phyloP scores from a whole-genome alignment of 495 filamentous ascomycete genomes.

The Letharia columbiana region DNA sequence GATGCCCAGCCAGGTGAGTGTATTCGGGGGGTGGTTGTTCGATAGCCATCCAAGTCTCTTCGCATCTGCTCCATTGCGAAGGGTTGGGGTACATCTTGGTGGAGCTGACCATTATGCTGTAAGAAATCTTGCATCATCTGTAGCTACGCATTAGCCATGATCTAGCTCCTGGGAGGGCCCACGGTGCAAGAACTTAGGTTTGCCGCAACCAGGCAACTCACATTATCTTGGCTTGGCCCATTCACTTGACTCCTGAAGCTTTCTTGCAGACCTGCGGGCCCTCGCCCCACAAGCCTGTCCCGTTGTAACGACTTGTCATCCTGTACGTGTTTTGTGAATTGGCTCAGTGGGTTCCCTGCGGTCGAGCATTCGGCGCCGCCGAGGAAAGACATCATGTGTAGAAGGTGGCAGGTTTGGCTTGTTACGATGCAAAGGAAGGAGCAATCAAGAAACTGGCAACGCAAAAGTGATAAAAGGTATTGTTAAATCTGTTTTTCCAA shows the following conservation, averaged over 20 bases:
- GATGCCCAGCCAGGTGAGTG: slow-evolving; percentile 57
- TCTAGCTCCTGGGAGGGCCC: too few species aligned
- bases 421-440: background rate
- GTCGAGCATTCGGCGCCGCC: slow-evolving; percentile 96
- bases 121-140: slow-evolving; percentile 93
- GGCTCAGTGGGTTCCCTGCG: slow-evolving; percentile 87
- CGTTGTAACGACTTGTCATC: slow-evolving; percentile 91
- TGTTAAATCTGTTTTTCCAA: background rate
- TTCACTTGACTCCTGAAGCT: slow-evolving; percentile 53
- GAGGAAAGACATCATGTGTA: slow-evolving; percentile 72
- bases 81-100: slow-evolving; percentile 42
- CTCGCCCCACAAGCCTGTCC: slow-evolving; percentile 70
- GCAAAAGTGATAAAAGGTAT: background rate
- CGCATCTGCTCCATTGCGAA: slow-evolving; percentile 68
- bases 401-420: background rate
- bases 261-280: slow-evolving; percentile 54
- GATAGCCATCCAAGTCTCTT: slow-evolving; percentile 53
- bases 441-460: background rate
- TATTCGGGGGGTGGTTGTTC: slow-evolving; percentile 47
- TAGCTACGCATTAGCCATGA: slow-evolving; percentile 10
- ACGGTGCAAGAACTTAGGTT: background rate
- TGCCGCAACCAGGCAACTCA: slow-evolving; percentile 28
- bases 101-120: slow-evolving; percentile 56
- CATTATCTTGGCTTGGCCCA: slow-evolving; percentile 55
- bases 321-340: slow-evolving; percentile 90